A percentile compares a stretch with the other conserved stretches of the same genome.
phyloP scores from a whole-genome alignment of 2,329 filamentous ascomycete species.

The Akanthomyces lecanii region DNA sequence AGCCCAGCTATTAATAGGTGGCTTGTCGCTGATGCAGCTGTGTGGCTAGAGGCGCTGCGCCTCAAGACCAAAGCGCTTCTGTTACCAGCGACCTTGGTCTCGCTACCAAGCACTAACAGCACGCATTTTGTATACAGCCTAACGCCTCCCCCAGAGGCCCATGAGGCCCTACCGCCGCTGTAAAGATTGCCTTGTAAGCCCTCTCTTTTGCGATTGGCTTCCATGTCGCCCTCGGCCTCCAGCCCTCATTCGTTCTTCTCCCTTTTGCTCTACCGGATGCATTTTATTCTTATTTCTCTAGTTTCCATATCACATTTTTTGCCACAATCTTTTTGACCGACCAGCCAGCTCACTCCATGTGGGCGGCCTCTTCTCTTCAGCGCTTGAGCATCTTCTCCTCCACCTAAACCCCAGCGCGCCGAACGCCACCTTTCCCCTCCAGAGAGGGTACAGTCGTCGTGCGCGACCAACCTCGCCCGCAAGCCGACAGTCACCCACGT shows the following conservation, averaged over 20 bases:
- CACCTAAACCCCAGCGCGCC: neutral
- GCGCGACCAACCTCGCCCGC: slow-evolving; percentile 21
- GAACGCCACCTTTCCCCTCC: slow-evolving; percentile 8
- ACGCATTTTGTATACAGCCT: neutral
- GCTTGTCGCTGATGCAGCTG: neutral
- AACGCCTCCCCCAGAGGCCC: too few relatives aligned
- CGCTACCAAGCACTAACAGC: neutral
- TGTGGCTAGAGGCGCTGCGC: neutral
- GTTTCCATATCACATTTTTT: neutral
- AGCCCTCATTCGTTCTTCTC: neutral
- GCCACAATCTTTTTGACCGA: too few relatives aligned
- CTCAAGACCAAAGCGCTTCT: neutral
- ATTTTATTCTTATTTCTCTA: neutral
- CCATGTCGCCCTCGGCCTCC: neutral
- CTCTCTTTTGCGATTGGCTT: neutral
- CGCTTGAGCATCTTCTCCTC: neutral
- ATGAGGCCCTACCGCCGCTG: too few relatives aligned
- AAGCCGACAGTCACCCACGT: slow-evolving; percentile 21
- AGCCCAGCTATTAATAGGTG: neutral
- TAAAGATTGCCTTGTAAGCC: too few relatives aligned
- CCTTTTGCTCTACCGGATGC: neutral
- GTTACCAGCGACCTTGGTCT: neutral
- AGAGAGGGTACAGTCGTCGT: slow-evolving; percentile 8
- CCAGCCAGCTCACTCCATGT: neutral
- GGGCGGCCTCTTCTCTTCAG: neutral